These are phyloP conservation scores for Zymoseptoria pseudotritici DNA, from an alignment of 2,329 filamentous ascomycete species.

Conservation along the genomic window DNA sequence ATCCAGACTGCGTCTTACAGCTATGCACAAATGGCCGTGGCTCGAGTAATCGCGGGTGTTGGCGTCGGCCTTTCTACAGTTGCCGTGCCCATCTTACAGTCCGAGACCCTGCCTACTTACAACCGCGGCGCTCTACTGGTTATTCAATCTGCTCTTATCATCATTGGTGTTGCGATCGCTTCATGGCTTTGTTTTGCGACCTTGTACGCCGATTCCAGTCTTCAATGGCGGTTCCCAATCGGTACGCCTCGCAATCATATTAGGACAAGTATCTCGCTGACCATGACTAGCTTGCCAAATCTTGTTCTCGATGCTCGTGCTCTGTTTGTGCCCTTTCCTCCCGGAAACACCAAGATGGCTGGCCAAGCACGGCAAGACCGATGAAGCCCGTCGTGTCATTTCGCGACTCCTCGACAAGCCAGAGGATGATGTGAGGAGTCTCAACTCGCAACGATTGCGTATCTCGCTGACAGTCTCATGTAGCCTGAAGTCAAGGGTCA, in stretches of 20 bases:
- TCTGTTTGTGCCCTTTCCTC: constrained; percentile 23
- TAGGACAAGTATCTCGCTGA: too few species aligned
- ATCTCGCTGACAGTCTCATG: background rate
- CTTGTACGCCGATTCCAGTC: constrained; percentile 18
- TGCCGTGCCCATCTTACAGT: constrained; percentile 25
- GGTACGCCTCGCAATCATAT: background rate
- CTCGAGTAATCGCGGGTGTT: constrained; percentile 21
- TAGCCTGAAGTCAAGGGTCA: constrained; percentile 30
- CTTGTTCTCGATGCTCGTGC: constrained; percentile 24
- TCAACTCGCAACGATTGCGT: background rate
- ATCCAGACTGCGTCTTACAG: constrained; percentile 22
- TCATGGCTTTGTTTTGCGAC: constrained; percentile 26
- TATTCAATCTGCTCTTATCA: constrained; percentile 24
- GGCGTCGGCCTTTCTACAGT: constrained; percentile 26
- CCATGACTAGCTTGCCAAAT: constrained; percentile 19
- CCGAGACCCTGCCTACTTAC: constrained; percentile 25
- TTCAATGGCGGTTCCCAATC: constrained; percentile 27
- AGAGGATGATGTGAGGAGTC: constrained; percentile 4
- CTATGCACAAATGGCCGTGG: constrained; percentile 21
- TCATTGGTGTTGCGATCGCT: constrained; percentile 24
- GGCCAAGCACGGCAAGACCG: constrained; percentile 21
- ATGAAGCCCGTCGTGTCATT: constrained; percentile 24
- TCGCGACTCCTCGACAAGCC: constrained; percentile 28
- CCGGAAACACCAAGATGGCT: constrained; percentile 26
- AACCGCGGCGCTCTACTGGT: constrained; percentile 25